These are phyloP conservation scores for Gossypium laxum DNA, from an alignment of 441 rosid genomes.

Conservation along the genomic window DNA sequence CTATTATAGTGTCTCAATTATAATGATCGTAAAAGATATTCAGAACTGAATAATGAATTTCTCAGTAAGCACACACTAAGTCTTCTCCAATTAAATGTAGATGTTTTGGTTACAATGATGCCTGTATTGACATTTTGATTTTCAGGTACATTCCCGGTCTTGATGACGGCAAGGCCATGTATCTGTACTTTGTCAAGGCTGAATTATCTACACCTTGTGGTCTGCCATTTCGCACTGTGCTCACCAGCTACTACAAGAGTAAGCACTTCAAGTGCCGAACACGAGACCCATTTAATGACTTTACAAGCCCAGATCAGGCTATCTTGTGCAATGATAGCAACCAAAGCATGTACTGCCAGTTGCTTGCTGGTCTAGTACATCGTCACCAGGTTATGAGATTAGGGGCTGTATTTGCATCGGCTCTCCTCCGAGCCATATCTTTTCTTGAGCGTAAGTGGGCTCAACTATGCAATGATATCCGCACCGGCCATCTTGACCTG, in stretches of 20 bases:
- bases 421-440: slow-evolving; percentile 66
- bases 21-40: neutral
- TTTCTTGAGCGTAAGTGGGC: slow-evolving; percentile 70
- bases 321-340: slow-evolving; percentile 64
- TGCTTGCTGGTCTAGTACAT: slow-evolving; percentile 65
- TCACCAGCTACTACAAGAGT: slow-evolving; percentile 85
- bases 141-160: slow-evolving; percentile 61
- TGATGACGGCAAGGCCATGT: slow-evolving; percentile 84
- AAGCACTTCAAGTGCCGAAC: slow-evolving; percentile 64
- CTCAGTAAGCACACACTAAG: neutral
- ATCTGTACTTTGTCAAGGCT: slow-evolving; percentile 62
- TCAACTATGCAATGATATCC: slow-evolving; percentile 55
- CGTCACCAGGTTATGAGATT: slow-evolving; percentile 61
- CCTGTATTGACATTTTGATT: slow-evolving; percentile 8
- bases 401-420: slow-evolving; percentile 82
- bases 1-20: neutral
- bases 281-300: slow-evolving; percentile 55
- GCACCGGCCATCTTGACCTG: slow-evolving; percentile 38
- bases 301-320: slow-evolving; percentile 62
- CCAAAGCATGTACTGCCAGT: slow-evolving; percentile 93
- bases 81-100: neutral
- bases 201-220: slow-evolving; percentile 71
- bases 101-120: neutral
- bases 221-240: slow-evolving; percentile 71
- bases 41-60: neutral